Conservation (phyloP, 2,329 filamentous ascomycete species). For the Metarhizium anisopliae region DNA sequence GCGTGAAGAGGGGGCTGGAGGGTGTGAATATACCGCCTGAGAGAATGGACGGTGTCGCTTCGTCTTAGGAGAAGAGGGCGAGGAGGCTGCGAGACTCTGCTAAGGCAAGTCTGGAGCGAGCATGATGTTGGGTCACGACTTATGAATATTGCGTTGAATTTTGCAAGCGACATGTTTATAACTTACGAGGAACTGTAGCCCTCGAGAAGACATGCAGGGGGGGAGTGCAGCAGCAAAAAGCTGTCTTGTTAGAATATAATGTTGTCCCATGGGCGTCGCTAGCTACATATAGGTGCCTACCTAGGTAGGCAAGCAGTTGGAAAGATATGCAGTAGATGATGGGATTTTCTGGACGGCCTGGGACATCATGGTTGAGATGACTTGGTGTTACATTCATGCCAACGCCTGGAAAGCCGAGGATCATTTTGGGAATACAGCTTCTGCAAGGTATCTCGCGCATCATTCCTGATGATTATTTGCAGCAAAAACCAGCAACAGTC, state of each 20-base stretch:
- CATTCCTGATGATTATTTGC: not conserved
- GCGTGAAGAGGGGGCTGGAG: slow-evolving; percentile 22
- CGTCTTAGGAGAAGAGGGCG: slow-evolving; percentile 38
- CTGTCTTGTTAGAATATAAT: no score
- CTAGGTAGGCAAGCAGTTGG: no score
- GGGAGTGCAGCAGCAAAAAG: no score
- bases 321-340: not conserved
- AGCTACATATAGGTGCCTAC: no score
- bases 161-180: not conserved
- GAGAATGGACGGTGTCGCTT: slow-evolving; percentile 8
- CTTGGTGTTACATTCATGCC: not conserved
- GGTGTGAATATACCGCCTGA: slow-evolving; percentile 25
- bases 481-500: not conserved
- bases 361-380: not conserved
- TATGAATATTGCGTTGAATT: not conserved
- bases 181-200: no score
- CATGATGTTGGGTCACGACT: not conserved
- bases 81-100: slow-evolving; percentile 11
- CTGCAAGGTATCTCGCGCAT: not conserved
- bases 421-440: not conserved
- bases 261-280: no score
- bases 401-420: not conserved
- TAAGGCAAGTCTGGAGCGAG: not conserved
- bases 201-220: no score
- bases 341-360: not conserved